Evolutionary conservation across 768 basidiomycete genomes (phyloP), one percentile per base, ranked within the genome.

Genomic region (Lentinula raphanica): DNA sequence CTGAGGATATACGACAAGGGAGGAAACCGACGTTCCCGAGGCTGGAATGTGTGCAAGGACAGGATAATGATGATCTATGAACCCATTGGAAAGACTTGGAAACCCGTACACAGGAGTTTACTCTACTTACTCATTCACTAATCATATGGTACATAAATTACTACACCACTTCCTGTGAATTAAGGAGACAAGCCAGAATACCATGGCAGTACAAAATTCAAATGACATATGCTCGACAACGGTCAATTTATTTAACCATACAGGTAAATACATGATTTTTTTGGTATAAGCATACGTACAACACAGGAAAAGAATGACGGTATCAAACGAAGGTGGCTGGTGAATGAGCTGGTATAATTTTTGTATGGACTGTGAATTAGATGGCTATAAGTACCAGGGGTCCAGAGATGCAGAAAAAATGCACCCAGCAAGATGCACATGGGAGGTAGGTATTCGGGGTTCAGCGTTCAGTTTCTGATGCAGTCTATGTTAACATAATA

Each of bases 1-100:
- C 40, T 9, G 56, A 57, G 21, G 56, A 57, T 57, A 19, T 57
- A 5, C 23, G 31, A 23, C 21, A 28, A 25, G 56, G 56, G 38
- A 32, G 35, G 46, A 57, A 49, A 19, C 40, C 44, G 31, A 49
- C 32, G 11, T 49, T 57, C 36, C 56, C 56, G 23, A 9, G 1
- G 28, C 21, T 56, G 19, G 21, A 44, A 5, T 56, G 54, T 23
- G 40, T 46, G 31, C 62, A 64, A 44, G 27, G 46, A 28, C 7
- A 17, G 12, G 7, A 48, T 28, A 31, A 48, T 13, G 28, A 48
- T n/a, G 46, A 48, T 31, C 15, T 48, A 8, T 27, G 27, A 28
- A 5, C 25, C 44, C 5, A 27, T 35, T 8, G 32, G 32, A 35
- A 35, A 35, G n/a, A n/a, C n/a, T n/a, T n/a, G n/a, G n/a, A n/a